Conservation (phyloP, 2,329 filamentous ascomycete species). For the Aspergillaceae sp. region DNA sequence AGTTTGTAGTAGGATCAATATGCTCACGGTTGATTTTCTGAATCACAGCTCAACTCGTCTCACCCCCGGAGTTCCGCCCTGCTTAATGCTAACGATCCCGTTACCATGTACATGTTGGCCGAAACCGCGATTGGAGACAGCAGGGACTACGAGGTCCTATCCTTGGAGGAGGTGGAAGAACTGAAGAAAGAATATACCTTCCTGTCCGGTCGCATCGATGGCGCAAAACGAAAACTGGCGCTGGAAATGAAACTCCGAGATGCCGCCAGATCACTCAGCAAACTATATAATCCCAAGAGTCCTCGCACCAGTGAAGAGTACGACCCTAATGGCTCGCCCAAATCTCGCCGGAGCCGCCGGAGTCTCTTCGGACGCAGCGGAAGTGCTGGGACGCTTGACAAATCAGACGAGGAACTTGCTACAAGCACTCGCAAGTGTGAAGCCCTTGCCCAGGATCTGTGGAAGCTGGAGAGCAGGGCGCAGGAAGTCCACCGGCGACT, state of each 20-base stretch:
- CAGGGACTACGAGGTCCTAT: slow-evolving; percentile 72
- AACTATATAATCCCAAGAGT: slow-evolving; percentile 63
- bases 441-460: slow-evolving; percentile 71
- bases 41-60: slow-evolving; percentile 44
- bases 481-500: slow-evolving; percentile 67
- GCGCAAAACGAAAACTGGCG: slow-evolving; percentile 70
- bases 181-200: slow-evolving; percentile 78
- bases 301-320: slow-evolving; percentile 42
- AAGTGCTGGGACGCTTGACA: slow-evolving; percentile 29
- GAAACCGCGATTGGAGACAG: slow-evolving; percentile 90
- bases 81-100: slow-evolving; percentile 45
- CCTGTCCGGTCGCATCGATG: slow-evolving; percentile 68
- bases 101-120: slow-evolving; percentile 83
- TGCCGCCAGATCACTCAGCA: slow-evolving; percentile 77
- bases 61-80: slow-evolving; percentile 30
- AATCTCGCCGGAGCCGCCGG: slow-evolving; percentile 46
- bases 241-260: slow-evolving; percentile 92
- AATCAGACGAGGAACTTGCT: slow-evolving; percentile 65
- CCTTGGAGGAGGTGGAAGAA: slow-evolving; percentile 82
- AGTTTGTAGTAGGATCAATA: neutral
- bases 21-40: neutral
- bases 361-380: slow-evolving; percentile 42
- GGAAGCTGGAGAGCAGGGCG: slow-evolving; percentile 66
- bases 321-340: slow-evolving; percentile 28
- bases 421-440: slow-evolving; percentile 75